phyloP scores from a whole-genome alignment of 805 yeast species.

The Soucietia sequanensis region DNA sequence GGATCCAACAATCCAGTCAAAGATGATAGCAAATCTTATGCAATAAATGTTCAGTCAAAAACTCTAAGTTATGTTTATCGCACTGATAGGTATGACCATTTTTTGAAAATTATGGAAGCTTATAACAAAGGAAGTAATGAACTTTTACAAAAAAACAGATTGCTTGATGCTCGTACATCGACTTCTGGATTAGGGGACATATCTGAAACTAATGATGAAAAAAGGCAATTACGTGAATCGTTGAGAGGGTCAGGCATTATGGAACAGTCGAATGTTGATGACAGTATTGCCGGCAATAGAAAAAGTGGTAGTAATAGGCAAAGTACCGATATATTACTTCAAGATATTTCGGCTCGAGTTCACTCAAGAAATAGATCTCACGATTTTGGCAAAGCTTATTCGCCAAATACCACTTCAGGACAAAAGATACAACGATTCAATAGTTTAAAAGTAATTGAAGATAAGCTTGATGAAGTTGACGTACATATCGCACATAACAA shows the following conservation, averaged over 20 bases:
- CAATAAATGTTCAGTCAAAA: slow-evolving; percentile 48
- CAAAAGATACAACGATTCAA: slow-evolving; percentile 36
- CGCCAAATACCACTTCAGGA: slow-evolving; percentile 6
- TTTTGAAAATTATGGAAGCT: slow-evolving; percentile 50
- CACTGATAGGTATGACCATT: slow-evolving; percentile 60
- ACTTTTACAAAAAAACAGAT: slow-evolving; percentile 28
- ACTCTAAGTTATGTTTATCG: slow-evolving; percentile 55
- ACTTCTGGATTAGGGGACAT: slow-evolving; percentile 9
- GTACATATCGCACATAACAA: slow-evolving; percentile 61
- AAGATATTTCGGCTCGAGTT: slow-evolving; percentile 59
- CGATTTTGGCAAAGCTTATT: slow-evolving; percentile 31
- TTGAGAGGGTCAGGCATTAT: slow-evolving; percentile 53
- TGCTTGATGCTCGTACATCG: slow-evolving; percentile 16
- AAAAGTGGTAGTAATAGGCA: slow-evolving; percentile 24
- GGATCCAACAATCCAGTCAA: slow-evolving; percentile 7
- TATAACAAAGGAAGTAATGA: slow-evolving; percentile 64
- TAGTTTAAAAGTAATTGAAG: slow-evolving; percentile 55
- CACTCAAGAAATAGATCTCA: slow-evolving; percentile 58
- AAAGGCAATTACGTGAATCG: slow-evolving; percentile 38
- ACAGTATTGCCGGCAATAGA: slow-evolving; percentile 27
- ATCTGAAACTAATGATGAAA: slow-evolving; percentile 30
- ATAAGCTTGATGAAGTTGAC: slow-evolving; percentile 66
- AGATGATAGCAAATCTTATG: slow-evolving; percentile 27
- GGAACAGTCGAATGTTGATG: slow-evolving; percentile 24
- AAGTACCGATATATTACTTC: slow-evolving; percentile 45